Evolutionary conservation across 306 rosid species (phyloP), one percentile per base, ranked within the genome.

Genomic region (Cicer yamashitae): DNA sequence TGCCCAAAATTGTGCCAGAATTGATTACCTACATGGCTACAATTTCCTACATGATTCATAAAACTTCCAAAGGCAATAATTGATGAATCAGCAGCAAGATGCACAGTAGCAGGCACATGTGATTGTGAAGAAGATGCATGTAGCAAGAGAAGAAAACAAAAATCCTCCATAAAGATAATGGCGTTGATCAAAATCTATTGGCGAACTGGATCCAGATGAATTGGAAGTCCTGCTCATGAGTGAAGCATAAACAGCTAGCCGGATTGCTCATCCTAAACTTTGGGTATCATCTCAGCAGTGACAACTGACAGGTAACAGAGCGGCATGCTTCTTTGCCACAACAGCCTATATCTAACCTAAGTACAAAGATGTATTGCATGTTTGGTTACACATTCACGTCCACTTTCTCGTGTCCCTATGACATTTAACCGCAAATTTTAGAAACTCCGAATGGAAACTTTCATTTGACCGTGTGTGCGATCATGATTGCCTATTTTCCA

Each of bases 271-370:
- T 12, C 71, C 71, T 53, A 53, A 15, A 48, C 52, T 71, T 10
- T 10, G 13, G 40, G 39, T 8, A 56, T 56, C 62, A 22, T 53
- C 53, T 17, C 65, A 20, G 14, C 63, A 14, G 37, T 51, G 11
- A 34, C 45, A 20, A 20, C 2, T 20, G 22, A 20, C 22, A 37
- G 37, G 25, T 13, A 61, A 61, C 45, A 6, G 12, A 51, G 41
- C 51, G 43, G 74, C 46, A 69, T 47, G 74, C 44, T 38, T 38
- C 59, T 30, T 48, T 48, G 60, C 74, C 58, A 38, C 45, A 50
- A 50, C 60, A 50, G 45, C 46, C 25, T 37, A 48, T 11, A 50
- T 30, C 15, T 56, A 20, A 53, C 6, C 60, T 3, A 54, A 54
- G 60, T 54, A 15, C 34, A 52, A 54, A 54, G 60, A 54, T 54